Evolutionary conservation across 768 basidiomycete genomes (phyloP).

Genomic region (Harrya chromipes): DNA sequence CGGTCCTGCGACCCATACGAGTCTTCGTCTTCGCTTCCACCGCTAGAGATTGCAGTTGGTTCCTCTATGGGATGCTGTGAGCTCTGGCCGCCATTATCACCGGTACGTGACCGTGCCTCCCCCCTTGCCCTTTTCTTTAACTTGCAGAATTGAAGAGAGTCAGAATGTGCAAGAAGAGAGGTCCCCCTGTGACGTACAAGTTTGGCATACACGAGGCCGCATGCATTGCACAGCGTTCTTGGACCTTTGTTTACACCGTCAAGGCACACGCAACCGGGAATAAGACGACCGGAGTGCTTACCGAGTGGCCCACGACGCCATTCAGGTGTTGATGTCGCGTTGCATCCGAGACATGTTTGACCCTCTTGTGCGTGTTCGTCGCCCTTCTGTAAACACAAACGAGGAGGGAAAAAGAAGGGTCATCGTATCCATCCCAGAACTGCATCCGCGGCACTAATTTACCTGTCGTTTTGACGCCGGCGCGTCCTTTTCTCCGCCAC

Average conservation of each 20-base stretch:
- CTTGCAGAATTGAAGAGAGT: slow-evolving; percentile 20
- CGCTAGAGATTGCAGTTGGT: slow-evolving; percentile 24
- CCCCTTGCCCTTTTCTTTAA: slow-evolving; percentile 35
- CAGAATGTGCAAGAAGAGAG: slow-evolving; percentile 19
- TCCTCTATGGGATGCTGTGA: slow-evolving; percentile 31
- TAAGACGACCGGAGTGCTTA: slow-evolving; percentile 36
- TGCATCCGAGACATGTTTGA: slow-evolving; percentile 79
- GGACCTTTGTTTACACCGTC: slow-evolving; percentile 51
- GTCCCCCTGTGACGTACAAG: slow-evolving; percentile 51
- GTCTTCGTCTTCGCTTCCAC: slow-evolving; percentile 33
- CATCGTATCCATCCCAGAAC: slow-evolving; percentile 32
- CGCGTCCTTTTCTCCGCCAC: slow-evolving; percentile 29
- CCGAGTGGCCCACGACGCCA: slow-evolving; percentile 84
- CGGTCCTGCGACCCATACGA: slow-evolving; percentile 36
- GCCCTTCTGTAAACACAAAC: slow-evolving; percentile 26
- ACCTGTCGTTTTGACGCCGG: slow-evolving; percentile 34
- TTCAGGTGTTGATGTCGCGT: slow-evolving; percentile 82
- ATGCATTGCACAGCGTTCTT: slow-evolving; percentile 81
- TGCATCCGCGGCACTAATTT: slow-evolving; percentile 27
- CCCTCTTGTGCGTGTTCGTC: slow-evolving; percentile 52
- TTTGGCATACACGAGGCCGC: slow-evolving; percentile 85
- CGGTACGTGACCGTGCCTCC: slow-evolving; percentile 25
- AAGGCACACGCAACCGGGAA: slow-evolving; percentile 22
- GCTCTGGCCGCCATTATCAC: slow-evolving; percentile 28
- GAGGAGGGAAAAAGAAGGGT: slow-evolving; percentile 8